Evolutionary conservation across 140 eudicot genomes (phyloP).

Genomic region (Oenanthe javanica): DNA sequence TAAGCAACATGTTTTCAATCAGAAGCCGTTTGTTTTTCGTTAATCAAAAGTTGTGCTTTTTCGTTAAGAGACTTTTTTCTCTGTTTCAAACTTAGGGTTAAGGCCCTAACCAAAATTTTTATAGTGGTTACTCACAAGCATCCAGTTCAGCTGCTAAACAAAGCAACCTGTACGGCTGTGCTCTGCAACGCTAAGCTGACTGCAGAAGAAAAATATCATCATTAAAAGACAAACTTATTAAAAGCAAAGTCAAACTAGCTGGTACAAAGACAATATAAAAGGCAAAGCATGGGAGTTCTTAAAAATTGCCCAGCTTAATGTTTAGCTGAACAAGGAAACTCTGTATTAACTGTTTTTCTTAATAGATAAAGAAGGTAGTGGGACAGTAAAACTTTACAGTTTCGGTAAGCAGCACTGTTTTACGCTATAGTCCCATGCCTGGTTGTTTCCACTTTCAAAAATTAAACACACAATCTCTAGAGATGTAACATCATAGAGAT

Average conservation of each 20-base stretch:
- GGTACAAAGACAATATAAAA: background rate
- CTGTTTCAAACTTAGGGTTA: too few relatives aligned
- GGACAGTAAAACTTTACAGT: too few relatives aligned
- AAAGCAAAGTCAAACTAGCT: background rate
- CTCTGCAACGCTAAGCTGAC: background rate
- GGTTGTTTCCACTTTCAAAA: background rate
- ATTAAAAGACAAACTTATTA: background rate
- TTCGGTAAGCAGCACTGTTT: conserved; percentile 5
- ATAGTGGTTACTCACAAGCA: background rate
- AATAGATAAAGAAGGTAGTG: background rate
- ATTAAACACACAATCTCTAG: background rate
- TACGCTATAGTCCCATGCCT: background rate
- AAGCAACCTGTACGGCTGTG: background rate
- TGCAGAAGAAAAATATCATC: background rate
- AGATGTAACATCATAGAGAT: background rate
- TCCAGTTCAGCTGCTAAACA: background rate
- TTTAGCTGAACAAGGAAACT: background rate
- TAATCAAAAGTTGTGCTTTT: too few relatives aligned
- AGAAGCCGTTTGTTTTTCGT: too few relatives aligned
- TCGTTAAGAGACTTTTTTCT: too few relatives aligned
- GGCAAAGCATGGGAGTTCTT: conserved; percentile 3
- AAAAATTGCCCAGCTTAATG: background rate
- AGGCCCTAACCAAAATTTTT: too few relatives aligned
- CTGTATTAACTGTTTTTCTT: too few relatives aligned
- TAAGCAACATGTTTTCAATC: background rate